Evolutionary conservation across 2,329 filamentous ascomycete genomes (phyloP).

Genomic region (Didymella keratinophila): DNA sequence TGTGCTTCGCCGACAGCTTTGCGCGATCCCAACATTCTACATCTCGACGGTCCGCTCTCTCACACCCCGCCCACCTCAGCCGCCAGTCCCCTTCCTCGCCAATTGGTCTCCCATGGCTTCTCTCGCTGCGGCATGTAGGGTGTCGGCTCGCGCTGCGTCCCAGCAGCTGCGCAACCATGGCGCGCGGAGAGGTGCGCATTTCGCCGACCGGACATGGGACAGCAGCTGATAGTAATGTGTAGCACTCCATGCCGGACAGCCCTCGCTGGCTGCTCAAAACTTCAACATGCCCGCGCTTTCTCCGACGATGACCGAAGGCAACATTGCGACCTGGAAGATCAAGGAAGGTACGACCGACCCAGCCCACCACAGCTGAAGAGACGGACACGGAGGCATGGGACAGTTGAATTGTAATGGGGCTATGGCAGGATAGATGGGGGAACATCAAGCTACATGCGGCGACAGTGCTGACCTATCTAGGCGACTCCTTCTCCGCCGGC

Average conservation of each 20-base stretch:
- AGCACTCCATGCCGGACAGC: conserved; percentile 72
- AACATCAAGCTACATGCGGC: neutral
- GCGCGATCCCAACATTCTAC: conserved; percentile 47
- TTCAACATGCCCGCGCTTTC: conserved; percentile 92
- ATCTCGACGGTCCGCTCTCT: conserved; percentile 24
- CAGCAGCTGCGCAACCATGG: conserved; percentile 62
- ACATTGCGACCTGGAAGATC: conserved; percentile 83
- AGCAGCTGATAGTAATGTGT: conserved; percentile 30
- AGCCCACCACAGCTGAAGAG: conserved; percentile 3
- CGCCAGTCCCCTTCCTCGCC: conserved; percentile 28
- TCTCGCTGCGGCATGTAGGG: conserved; percentile 68
- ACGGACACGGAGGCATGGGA: neutral
- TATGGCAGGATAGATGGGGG: neutral
- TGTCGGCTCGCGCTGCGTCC: conserved; percentile 67
- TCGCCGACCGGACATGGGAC: conserved; percentile 20
- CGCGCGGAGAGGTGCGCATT: conserved; percentile 64
- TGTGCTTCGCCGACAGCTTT: conserved; percentile 32
- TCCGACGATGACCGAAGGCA: conserved; percentile 93
- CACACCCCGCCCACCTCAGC: conserved; percentile 24
- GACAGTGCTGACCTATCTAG: conserved; percentile 41
- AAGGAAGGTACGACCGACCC: conserved; percentile 69
- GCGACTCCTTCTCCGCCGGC: conserved; percentile 80
- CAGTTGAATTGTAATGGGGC: neutral
- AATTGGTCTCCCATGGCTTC: conserved; percentile 66
- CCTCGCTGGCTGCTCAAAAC: conserved; percentile 77